phyloP scores from a whole-genome alignment of 768 basidiomycete species.

The Rubroboletus satanas region DNA sequence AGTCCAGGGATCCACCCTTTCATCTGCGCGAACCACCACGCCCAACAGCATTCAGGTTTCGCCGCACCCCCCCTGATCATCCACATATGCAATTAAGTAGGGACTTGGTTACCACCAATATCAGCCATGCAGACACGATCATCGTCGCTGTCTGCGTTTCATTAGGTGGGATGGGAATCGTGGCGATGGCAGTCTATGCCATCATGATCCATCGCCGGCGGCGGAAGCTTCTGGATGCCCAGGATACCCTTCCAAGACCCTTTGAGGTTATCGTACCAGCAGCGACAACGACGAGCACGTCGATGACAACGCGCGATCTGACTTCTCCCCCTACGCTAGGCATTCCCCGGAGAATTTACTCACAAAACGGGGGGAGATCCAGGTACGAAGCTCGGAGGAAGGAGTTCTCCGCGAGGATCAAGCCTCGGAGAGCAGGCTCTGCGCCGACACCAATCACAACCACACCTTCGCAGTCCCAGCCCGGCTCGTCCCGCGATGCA shows the following conservation, averaged over 20 bases:
- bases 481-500: background rate
- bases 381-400: background rate
- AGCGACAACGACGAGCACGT: background rate
- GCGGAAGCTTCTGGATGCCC: slow-evolving; percentile 10
- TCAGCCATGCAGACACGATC: slow-evolving; percentile 3
- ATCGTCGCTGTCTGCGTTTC: slow-evolving; percentile 21
- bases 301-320: background rate
- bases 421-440: background rate
- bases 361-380: background rate
- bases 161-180: slow-evolving; percentile 18
- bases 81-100: slow-evolving; percentile 5
- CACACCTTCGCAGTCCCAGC: background rate
- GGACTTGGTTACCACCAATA: background rate
- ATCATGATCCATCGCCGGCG: slow-evolving; percentile 19
- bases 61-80: background rate
- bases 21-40: background rate
- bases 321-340: background rate
- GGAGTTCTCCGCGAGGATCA: background rate
- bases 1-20: background rate
- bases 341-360: slow-evolving; percentile 1
- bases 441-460: background rate
- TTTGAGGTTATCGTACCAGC: slow-evolving; percentile 15
- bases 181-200: slow-evolving; percentile 10
- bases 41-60: background rate
- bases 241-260: slow-evolving; percentile 28